Evolutionary conservation across 805 yeast genomes (phyloP).

Genomic region (Metschnikowia noctiluminum): DNA sequence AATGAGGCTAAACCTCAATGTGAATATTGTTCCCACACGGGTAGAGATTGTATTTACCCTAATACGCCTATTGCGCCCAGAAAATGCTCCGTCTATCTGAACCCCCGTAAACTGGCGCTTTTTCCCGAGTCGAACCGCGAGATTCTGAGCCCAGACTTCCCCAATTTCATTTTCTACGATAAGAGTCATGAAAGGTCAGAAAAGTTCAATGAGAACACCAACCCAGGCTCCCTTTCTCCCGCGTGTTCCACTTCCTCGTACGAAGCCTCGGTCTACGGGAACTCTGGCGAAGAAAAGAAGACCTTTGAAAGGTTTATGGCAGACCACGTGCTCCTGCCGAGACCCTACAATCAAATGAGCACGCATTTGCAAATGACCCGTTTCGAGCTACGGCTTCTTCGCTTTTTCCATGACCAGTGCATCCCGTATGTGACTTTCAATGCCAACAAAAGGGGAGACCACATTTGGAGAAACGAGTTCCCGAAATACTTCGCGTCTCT

Average conservation of each 20-base stretch:
- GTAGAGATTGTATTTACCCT: conserved; percentile 25
- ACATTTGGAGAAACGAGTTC: conserved; percentile 25
- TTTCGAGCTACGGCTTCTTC: conserved; percentile 25
- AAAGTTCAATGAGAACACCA: too few relatives aligned
- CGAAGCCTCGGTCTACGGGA: conserved; percentile 2
- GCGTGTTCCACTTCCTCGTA: background rate
- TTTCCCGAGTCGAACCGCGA: background rate
- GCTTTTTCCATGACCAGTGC: conserved; percentile 29
- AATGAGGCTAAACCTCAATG: conserved; percentile 30
- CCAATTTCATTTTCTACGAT: background rate
- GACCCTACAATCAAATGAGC: conserved; percentile 17
- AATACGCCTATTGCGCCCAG: background rate
- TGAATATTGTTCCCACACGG: conserved; percentile 32
- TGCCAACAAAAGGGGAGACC: conserved; percentile 19
- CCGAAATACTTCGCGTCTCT: conserved; percentile 25
- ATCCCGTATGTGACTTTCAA: conserved; percentile 26
- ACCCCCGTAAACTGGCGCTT: background rate
- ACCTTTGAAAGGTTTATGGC: background rate
- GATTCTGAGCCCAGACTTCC: background rate
- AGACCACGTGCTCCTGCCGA: conserved; percentile 1
- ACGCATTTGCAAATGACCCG: conserved; percentile 19
- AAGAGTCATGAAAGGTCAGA: background rate
- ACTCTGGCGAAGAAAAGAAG: background rate
- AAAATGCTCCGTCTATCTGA: background rate
- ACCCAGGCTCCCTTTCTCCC: background rate